Conservation (phyloP, 2,329 filamentous ascomycete genomes). For the Aspergillus quadrilineatus region DNA sequence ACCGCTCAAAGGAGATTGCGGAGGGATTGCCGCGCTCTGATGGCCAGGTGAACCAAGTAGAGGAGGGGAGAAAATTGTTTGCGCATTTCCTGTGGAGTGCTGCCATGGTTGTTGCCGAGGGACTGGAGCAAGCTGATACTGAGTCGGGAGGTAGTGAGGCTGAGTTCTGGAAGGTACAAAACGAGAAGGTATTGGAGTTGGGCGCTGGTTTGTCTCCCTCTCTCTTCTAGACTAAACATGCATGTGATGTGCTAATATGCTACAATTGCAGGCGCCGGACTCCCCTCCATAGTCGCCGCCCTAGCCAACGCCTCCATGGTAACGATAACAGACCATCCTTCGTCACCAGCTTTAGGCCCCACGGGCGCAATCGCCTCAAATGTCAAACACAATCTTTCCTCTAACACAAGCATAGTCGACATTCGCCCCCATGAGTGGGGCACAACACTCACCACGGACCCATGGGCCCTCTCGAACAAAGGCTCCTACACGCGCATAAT, state of each 20-base stretch:
- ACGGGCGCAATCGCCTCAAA: slow-evolving; percentile 48
- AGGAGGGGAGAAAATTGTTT: slow-evolving; percentile 54
- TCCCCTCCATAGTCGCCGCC: slow-evolving; percentile 41
- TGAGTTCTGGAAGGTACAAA: slow-evolving; percentile 46
- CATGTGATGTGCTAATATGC: background rate
- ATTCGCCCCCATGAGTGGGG: slow-evolving; percentile 59
- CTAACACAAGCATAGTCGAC: slow-evolving; percentile 20
- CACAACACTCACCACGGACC: slow-evolving; percentile 38
- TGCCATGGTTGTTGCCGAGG: slow-evolving; percentile 44
- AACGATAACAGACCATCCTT: slow-evolving; percentile 53
- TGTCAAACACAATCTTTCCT: slow-evolving; percentile 42
- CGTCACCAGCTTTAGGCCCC: slow-evolving; percentile 43
- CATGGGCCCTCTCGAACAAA: slow-evolving; percentile 40
- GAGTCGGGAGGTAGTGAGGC: slow-evolving; percentile 19
- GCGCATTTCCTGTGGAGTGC: slow-evolving; percentile 63
- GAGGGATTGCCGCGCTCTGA: slow-evolving; percentile 14
- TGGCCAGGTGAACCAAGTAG: slow-evolving; percentile 25
- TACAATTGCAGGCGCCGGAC: slow-evolving; percentile 35
- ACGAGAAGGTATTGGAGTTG: slow-evolving; percentile 56
- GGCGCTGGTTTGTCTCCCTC: slow-evolving; percentile 53
- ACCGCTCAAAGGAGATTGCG: slow-evolving; percentile 15
- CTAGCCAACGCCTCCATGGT: slow-evolving; percentile 41
- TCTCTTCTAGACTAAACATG: background rate
- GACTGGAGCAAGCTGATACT: slow-evolving; percentile 37
- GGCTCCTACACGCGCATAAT: slow-evolving; percentile 55